Base-by-base conservation (phyloP, 768 basidiomycete genomes). In the Lactifluus pinguis region DNA sequence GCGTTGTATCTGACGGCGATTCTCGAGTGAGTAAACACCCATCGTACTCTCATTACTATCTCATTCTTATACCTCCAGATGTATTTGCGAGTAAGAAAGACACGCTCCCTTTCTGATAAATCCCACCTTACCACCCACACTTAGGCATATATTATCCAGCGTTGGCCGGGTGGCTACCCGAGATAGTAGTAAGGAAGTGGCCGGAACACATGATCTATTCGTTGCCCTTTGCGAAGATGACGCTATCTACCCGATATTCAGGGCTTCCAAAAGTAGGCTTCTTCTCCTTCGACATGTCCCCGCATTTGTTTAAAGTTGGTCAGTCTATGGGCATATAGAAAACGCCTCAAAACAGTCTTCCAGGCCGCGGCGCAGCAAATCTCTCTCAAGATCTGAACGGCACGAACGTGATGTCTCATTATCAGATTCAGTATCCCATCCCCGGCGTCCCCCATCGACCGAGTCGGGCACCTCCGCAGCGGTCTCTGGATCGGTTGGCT, bases 1-100 rank as follows among this genome's bases (percentile, higher is more conserved):
- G 86, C 91, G 19, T 70, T 97, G 48, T 97, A 95, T 77, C 79
- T 95, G 53, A 95, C 94, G 2, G 92, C 93, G 8, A 90, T 95
- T 64, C 77, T 97, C 34, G 94, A 97, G 93, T 95, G 72, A 76
- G 93, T 67, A 68, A 69, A 34, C 74, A 56, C 36, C 19, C 25
- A 21, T 15, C 29, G 6, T 50, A n/a, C 25, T 52, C 7, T 53
- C 62, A 64, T 58, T 45, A 11, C 64, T 55, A 4, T 67, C 55
- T n/a, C n/a, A n/a, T n/a, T n/a, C n/a, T n/a, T n/a, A 59, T 47
- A 42, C 63, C 54, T 67, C 34, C 70, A 92, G 91, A 75, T 83
- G 88, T 59, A 78, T 91, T 68, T 92, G 89, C 90, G 89, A 92
- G 90, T 92, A 75, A 71, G 86, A 82, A 44, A 66, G 57, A 11